Evolutionary conservation across 2,329 filamentous ascomycete genomes (phyloP), one percentile per base, ranked within the genome.

Genomic region (Raffaelea albimanens): DNA sequence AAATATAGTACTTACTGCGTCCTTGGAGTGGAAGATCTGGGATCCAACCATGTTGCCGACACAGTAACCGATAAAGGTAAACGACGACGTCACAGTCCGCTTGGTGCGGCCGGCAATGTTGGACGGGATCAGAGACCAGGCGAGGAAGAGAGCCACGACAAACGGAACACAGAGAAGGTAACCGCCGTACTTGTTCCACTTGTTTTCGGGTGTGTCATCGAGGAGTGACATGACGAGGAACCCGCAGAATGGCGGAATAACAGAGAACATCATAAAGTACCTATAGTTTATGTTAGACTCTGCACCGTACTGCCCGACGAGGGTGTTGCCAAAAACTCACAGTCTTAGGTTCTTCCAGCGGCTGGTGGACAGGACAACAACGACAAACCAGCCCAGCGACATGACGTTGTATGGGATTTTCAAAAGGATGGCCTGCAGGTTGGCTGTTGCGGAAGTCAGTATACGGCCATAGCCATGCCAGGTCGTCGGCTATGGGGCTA

Each of bases 71-170:
- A 69, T 60, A 45, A 73, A 70, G 1, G 69, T 68, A 36, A 69
- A 65, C 3, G 67, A 68, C 16, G 63, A 67, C 13, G 66, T 67
- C 38, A 72, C 56, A 3, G 69, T 70, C 22, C 69, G 66, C 53
- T 72, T 72, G 0, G 70, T 72, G 8, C 67, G 61, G 8, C 70
- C 69, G 4, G 67, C 67, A 4, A 69, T 61, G 53, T 72, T 72
- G 31, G 66, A 68, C 0, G 69, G 67, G 43, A 72, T 53, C n/a
- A 65, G 48, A 0, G 61, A 61, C 63, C 61, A 64, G 8, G 61
- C 62, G 1, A 64, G 49, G 46, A 64, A 65, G 3, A 64, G 45
- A 7, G 53, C 56, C 14, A 66, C 57, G 20, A 62, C 57, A 23
- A 58, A 61, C 0, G 63, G 57, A 0, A 65, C 61, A 1, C 61